Evolutionary conservation across 805 yeast species (phyloP).

Genomic region (Yamadazyma philogaea): DNA sequence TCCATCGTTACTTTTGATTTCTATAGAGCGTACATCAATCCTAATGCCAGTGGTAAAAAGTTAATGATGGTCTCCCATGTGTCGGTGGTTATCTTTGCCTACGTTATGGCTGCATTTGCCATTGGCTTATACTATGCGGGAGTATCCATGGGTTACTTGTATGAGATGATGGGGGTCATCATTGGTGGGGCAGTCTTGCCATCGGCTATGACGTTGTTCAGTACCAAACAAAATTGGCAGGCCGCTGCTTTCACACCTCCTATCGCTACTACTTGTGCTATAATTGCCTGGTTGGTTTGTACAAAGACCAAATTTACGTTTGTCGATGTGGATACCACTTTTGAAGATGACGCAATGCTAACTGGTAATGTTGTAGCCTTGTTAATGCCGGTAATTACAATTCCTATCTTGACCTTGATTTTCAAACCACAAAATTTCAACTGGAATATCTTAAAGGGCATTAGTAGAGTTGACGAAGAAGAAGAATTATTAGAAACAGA

Average conservation of each 20-base stretch:
- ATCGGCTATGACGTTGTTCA: slow-evolving; percentile 60
- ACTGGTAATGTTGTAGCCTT: slow-evolving; percentile 85
- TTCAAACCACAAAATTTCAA: slow-evolving; percentile 74
- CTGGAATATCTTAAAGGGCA: slow-evolving; percentile 59
- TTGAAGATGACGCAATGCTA: slow-evolving; percentile 83
- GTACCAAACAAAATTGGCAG: slow-evolving; percentile 57
- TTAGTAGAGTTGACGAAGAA: slow-evolving; percentile 66
- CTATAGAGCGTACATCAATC: slow-evolving; percentile 76
- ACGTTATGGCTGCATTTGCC: slow-evolving; percentile 76
- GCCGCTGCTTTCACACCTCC: slow-evolving; percentile 80
- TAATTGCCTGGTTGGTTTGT: slow-evolving; percentile 53
- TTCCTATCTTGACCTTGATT: slow-evolving; percentile 61
- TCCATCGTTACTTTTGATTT: slow-evolving; percentile 84
- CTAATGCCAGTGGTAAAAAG: slow-evolving; percentile 70
- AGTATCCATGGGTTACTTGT: slow-evolving; percentile 82
- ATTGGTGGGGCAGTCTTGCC: slow-evolving; percentile 87
- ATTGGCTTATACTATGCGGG: slow-evolving; percentile 80
- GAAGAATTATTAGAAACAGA: slow-evolving; percentile 54
- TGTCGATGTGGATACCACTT: slow-evolving; percentile 49
- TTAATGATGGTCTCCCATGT: slow-evolving; percentile 67
- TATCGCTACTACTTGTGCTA: slow-evolving; percentile 69
- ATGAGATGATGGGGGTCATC: slow-evolving; percentile 85
- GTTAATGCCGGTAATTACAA: slow-evolving; percentile 62
- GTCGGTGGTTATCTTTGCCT: slow-evolving; percentile 55
- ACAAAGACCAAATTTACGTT: slow-evolving; percentile 33